Base-by-base conservation (phyloP, 805 yeast genomes). In the Kodamaea leandrae region DNA sequence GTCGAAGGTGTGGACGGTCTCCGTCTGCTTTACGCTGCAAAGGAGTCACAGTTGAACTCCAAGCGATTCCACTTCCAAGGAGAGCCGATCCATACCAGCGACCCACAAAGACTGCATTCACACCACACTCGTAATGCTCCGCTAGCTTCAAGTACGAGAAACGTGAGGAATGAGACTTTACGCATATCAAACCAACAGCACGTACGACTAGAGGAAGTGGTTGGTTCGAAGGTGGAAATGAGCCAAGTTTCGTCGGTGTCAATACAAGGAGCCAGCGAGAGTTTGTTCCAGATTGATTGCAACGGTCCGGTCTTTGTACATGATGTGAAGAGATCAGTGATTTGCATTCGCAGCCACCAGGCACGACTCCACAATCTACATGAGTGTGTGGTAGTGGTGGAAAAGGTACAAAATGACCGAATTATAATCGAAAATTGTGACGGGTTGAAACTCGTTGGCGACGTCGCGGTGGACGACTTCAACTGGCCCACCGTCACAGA, bases 231-330 rank as follows among this genome's bases (percentile, higher is more conserved):
- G 13, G 40, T 45, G 20, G 29, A 17, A 1, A 35, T 14, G 5
- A 18, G 12, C 13, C 18, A 24, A n/a, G 47, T 54, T 18, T 33
- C 46, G 5, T 57, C 68, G 4, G 44, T 61, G 6, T 61, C 63
- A 41, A 32, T 64, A 13, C 36, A 46, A 6, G 26, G 43, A 3
- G 63, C 53, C 3, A 12, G 5, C 3, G 20, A 50, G 17, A 48
- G 53, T 5, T 21, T 55, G 1, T 24, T 64, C 13, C 21, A 32
- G 3, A 21, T 66, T 1, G 28, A 41, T 2, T 50, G 57, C 32
- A 43, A 47, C 1, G 72, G 72, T 12, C 66, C 72, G 3, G 50
- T 66, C 1, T 57, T 57, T 36, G 37, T 61, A 8, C 61, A 57
- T 19, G 53, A 55, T 29, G 19, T 61, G 15, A 12, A 12, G 6